Base-by-base conservation (phyloP, 2,329 filamentous ascomycete genomes). In the Fusarium multiceps region DNA sequence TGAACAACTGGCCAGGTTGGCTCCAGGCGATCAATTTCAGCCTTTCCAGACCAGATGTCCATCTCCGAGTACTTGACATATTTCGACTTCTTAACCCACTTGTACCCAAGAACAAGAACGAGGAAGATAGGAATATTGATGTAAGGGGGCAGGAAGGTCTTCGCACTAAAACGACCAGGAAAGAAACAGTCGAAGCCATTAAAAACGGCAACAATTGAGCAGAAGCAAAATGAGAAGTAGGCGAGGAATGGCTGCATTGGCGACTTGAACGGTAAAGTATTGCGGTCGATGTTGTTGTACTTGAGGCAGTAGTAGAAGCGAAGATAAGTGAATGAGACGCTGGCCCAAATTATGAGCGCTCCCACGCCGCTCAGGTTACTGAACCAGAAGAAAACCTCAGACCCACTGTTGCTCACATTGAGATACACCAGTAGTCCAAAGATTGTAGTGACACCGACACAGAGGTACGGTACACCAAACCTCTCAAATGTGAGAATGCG, bases 141-240 rank as follows among this genome's bases (percentile, higher is more conserved):
- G 75, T 89, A 93, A 73, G 80, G 84, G 1, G 87, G 86, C 21
- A 90, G 65, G 75, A 96, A 96, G 71, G 83, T 84, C 20, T 84
- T 83, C 0, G 84, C 86, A 23, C 84, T 86, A 85, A 89, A 95
- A 21, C 88, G 83, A 16, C 82, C 80, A 0, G 88, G 86, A 77
- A 90, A 91, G 78, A 95, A 94, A 20, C 91, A 86, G 47, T 89
- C 86, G 78, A 94, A 94, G 2, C 92, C 92, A 75, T 93, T 93
- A 75, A 92, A 90, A 9, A 94, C 78, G 4, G 86, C 87, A 12
- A 94, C 82, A 23, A 93, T 79, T 3, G 77, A 78, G 62, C 93
- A 85, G 45, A 89, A 75, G 13, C 85, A 75, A 10, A 93, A 84
- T 16, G 86, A 84, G 55, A 87, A 78, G 72, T 85, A 93, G 0